Evolutionary conservation across 2,329 filamentous ascomycete species (phyloP).

Genomic region (Ceratocystis cubensis): DNA sequence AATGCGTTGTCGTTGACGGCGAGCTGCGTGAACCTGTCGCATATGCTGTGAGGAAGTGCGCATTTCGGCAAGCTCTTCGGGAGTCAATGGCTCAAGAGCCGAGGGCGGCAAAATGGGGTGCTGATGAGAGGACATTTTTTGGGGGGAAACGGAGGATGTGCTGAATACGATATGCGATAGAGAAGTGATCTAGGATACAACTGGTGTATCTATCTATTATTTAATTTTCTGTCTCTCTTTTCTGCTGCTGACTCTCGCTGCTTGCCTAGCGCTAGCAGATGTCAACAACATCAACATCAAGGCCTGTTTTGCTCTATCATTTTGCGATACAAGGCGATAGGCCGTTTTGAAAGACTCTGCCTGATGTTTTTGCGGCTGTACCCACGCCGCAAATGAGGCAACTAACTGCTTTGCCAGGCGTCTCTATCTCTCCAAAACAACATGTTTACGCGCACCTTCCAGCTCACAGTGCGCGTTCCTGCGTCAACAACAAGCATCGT

Average conservation of each 20-base stretch:
- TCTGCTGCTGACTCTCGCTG: neutral
- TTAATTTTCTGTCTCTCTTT: neutral
- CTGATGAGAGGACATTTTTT: neutral
- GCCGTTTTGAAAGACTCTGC: neutral
- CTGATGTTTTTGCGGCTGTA: neutral
- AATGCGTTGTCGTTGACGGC: neutral
- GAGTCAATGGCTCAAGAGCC: neutral
- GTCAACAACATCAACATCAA: neutral
- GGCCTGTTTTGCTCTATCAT: neutral
- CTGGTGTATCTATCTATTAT: neutral
- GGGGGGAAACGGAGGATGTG: too few species aligned
- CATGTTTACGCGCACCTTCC: slow-evolving; percentile 1
- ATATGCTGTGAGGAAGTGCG: neutral
- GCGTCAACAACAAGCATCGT: slow-evolving; percentile 1
- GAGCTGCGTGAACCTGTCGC: neutral
- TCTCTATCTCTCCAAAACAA: too few species aligned
- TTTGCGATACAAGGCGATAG: too few species aligned
- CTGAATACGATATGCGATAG: too few species aligned
- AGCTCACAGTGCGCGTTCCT: neutral
- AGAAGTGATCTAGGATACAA: too few species aligned
- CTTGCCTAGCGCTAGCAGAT: neutral
- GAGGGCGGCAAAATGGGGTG: neutral
- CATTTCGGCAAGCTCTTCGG: neutral
- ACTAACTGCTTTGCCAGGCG: neutral
- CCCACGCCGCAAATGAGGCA: neutral